Conservation (phyloP, 164 flowering plant genomes). For the Amborella trichopoda region DNA sequence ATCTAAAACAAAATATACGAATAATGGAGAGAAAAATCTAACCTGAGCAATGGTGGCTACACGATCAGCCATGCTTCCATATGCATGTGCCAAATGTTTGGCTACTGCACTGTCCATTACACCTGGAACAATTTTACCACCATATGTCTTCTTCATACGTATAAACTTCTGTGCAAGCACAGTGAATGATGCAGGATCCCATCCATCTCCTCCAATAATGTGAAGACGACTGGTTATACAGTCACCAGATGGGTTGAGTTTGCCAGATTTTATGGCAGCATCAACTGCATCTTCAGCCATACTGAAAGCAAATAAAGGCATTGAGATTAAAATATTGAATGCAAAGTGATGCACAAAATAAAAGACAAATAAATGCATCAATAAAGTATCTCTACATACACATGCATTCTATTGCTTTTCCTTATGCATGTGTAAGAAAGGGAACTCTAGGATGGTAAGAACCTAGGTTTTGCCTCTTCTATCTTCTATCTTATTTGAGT, state of each 20-base stretch:
- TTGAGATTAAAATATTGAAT: neutral
- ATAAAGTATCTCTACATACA: too few relatives aligned
- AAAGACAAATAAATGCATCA: too few relatives aligned
- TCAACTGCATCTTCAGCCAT: conserved; percentile 99
- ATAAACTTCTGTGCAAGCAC: conserved; percentile 80
- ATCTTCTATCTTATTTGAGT: too few relatives aligned
- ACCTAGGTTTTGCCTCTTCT: too few relatives aligned
- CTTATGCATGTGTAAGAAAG: too few relatives aligned
- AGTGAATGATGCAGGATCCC: conserved; percentile 85
- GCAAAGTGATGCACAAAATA: too few relatives aligned
- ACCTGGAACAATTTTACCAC: conserved; percentile 89
- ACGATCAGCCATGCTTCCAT: conserved; percentile 70
- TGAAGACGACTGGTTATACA: conserved; percentile 51
- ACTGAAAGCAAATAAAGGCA: conserved; percentile 35
- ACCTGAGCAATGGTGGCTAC: conserved; percentile 97
- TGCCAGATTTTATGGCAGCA: conserved; percentile 80
- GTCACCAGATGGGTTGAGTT: conserved; percentile 49
- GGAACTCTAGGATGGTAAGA: too few relatives aligned
- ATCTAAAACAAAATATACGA: too few relatives aligned
- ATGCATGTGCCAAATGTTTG: conserved; percentile 88
- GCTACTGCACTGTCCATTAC: conserved; percentile 93
- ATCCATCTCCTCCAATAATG: conserved; percentile 82
- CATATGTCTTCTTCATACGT: conserved; percentile 67
- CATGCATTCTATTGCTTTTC: too few relatives aligned
- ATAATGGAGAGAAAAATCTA: conserved; percentile 7